These are phyloP conservation scores for Cyberlindnera nakhonratchasimensis DNA, from an alignment of 805 yeast species.

Conservation along the genomic window DNA sequence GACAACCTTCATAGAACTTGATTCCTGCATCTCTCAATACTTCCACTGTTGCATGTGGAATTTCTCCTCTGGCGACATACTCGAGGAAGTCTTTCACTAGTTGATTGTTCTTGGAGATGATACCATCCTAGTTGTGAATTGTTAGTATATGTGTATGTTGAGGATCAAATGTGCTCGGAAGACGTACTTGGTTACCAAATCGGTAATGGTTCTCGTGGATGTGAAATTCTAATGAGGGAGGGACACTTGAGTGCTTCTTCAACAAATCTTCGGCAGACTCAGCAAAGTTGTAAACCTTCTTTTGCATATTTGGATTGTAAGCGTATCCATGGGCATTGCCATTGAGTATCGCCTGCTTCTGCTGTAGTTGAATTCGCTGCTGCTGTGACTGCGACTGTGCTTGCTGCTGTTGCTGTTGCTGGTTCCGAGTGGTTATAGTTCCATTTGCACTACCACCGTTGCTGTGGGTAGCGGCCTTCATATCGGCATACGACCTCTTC, in stretches of 20 bases:
- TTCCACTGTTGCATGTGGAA: constrained; percentile 88
- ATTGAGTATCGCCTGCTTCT: constrained; percentile 30
- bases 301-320: constrained; percentile 28
- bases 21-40: constrained; percentile 84
- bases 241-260: constrained; percentile 68
- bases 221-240: constrained; percentile 84
- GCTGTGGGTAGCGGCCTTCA: constrained; percentile 13
- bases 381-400: constrained; percentile 23
- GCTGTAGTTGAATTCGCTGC: constrained; percentile 27
- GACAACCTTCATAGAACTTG: constrained; percentile 83
- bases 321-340: constrained; percentile 29
- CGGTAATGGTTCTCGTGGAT: constrained; percentile 89
- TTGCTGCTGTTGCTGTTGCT: constrained; percentile 24
- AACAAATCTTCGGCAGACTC: constrained; percentile 72
- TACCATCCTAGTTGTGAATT: constrained; percentile 51
- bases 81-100: constrained; percentile 76
- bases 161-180: background rate
- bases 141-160: constrained; percentile 1
- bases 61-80: constrained; percentile 74
- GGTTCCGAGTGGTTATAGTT: constrained; percentile 17
- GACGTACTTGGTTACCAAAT: constrained; percentile 67
- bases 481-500: constrained; percentile 21
- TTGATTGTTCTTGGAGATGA: constrained; percentile 76
- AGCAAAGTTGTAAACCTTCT: constrained; percentile 51
- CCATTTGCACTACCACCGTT: constrained; percentile 12